Evolutionary conservation across 805 yeast species (phyloP).

Genomic region (Schizosaccharomyces octosporus): DNA sequence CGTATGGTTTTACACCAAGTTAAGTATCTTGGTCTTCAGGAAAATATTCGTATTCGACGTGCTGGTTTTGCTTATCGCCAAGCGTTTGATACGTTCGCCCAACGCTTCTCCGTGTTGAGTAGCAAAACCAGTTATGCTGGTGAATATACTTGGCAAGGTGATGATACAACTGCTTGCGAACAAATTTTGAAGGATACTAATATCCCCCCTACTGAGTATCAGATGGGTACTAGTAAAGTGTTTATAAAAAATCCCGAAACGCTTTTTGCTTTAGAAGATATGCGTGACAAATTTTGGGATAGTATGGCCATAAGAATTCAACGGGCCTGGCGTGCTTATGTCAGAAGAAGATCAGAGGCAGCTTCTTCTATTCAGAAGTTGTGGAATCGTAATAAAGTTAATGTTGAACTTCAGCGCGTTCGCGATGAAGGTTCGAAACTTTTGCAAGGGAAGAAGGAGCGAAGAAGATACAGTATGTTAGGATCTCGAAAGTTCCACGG

Average conservation of each 20-base stretch:
- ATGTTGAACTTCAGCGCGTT: slow-evolving; percentile 59
- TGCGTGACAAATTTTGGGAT: slow-evolving; percentile 94
- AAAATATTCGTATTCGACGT: slow-evolving; percentile 88
- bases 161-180: slow-evolving; percentile 27
- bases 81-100: slow-evolving; percentile 85
- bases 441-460: slow-evolving; percentile 54
- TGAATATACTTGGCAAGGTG: slow-evolving; percentile 42
- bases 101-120: slow-evolving; percentile 71
- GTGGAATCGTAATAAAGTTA: slow-evolving; percentile 59
- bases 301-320: slow-evolving; percentile 95
- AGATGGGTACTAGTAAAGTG: slow-evolving; percentile 74
- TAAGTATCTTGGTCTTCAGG: slow-evolving; percentile 84
- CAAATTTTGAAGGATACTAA: slow-evolving; percentile 32
- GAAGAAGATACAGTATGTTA: slow-evolving; percentile 64
- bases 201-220: slow-evolving; percentile 62
- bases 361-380: slow-evolving; percentile 60
- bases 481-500: slow-evolving; percentile 83
- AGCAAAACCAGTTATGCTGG: slow-evolving; percentile 83
- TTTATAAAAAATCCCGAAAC: slow-evolving; percentile 95
- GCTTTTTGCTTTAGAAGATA: slow-evolving; percentile 74
- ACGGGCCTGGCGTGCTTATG: slow-evolving; percentile 79
- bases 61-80: slow-evolving; percentile 97
- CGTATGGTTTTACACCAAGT: slow-evolving; percentile 84
- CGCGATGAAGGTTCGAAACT: slow-evolving; percentile 62
- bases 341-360: slow-evolving; percentile 60